phyloP scores from a whole-genome alignment of 2,329 filamentous ascomycete species.

The Phialophora verrucosa region DNA sequence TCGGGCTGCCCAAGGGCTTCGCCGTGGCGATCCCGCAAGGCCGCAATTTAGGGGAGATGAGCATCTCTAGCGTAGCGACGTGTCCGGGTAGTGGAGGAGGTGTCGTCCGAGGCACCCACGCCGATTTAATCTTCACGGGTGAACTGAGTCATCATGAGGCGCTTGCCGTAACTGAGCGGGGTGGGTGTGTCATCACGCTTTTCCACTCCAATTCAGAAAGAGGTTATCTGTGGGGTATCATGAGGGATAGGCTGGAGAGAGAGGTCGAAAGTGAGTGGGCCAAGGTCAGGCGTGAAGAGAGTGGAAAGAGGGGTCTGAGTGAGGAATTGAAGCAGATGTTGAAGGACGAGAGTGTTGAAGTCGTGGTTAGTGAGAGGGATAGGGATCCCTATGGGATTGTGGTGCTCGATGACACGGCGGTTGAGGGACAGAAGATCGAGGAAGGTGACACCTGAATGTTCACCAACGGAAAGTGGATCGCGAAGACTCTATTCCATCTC shows the following conservation, averaged over 20 bases:
- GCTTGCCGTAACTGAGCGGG: constrained; percentile 81
- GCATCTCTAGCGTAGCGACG: constrained; percentile 75
- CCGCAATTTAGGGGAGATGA: constrained; percentile 58
- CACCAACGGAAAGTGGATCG: not conserved
- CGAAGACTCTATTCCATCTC: not conserved
- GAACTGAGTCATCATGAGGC: constrained; percentile 95
- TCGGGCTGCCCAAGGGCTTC: constrained; percentile 71
- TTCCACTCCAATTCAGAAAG: constrained; percentile 96
- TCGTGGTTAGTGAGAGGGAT: constrained; percentile 79
- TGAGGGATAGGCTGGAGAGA: constrained; percentile 69
- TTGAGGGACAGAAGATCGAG: constrained; percentile 27
- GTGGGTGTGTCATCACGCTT: constrained; percentile 79
- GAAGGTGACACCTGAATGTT: constrained; percentile 35
- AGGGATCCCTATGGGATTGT: constrained; percentile 87
- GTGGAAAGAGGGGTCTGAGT: constrained; percentile 42
- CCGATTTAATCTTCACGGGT: constrained; percentile 84
- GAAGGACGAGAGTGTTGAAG: constrained; percentile 61
- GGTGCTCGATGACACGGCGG: constrained; percentile 42
- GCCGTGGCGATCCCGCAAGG: constrained; percentile 69
- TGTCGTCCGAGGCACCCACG: constrained; percentile 58
- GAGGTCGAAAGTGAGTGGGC: constrained; percentile 64
- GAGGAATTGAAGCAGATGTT: constrained; percentile 55
- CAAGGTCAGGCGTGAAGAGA: constrained; percentile 51
- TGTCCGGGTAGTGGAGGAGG: constrained; percentile 88
- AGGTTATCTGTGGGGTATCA: constrained; percentile 74